These are phyloP conservation scores for Curvularia verruculosa DNA, from an alignment of 2,329 filamentous ascomycete genomes.

Conservation along the genomic window DNA sequence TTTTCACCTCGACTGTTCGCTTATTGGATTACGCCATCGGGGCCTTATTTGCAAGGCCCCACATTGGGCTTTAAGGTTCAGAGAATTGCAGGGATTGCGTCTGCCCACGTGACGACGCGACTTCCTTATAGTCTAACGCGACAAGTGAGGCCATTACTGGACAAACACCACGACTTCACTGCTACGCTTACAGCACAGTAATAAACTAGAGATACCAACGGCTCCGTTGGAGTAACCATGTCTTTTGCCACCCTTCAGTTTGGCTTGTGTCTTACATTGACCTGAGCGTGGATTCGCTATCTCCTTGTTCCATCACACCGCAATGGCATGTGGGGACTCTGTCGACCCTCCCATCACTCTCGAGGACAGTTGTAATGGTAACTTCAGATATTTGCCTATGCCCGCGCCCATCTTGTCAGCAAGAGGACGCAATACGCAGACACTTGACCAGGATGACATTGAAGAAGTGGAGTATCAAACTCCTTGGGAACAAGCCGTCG, in stretches of 20 bases:
- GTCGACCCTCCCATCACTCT: constrained; percentile 11
- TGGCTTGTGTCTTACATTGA: constrained; percentile 1
- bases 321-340: constrained; percentile 12
- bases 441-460: constrained; percentile 11
- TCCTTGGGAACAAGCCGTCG: constrained; percentile 10
- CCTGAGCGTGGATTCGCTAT: background rate
- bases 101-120: constrained; percentile 16
- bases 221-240: background rate
- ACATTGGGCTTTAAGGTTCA: background rate
- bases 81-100: constrained; percentile 6
- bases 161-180: background rate
- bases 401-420: background rate
- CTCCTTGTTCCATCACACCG: background rate
- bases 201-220: background rate
- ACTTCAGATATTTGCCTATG: background rate
- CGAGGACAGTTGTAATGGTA: constrained; percentile 1
- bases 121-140: constrained; percentile 9
- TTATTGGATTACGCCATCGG: background rate
- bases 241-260: background rate
- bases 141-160: background rate
- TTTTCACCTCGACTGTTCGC: background rate
- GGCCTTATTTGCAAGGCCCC: background rate
- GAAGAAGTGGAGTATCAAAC: constrained; percentile 10
- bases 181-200: background rate
- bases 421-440: constrained; percentile 3